Evolutionary conservation across 352 stramenopile species (phyloP), one percentile per base, ranked within the genome.

Genomic region (Phytopythium helicoides): DNA sequence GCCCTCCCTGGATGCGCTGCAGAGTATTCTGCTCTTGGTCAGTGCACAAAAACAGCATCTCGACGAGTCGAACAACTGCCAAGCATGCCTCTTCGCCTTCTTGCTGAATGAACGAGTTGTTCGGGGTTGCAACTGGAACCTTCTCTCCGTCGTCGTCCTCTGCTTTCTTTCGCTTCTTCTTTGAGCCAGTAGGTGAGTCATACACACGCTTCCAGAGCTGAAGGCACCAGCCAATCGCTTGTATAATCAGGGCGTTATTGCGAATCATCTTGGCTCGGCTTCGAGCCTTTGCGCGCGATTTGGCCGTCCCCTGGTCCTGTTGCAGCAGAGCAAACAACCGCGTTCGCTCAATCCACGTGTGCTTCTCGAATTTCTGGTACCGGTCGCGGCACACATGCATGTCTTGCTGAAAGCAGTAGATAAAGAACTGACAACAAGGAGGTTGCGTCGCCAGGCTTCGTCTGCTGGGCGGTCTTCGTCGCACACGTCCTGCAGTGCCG

Each of bases 371-470:
- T 37, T 58, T 61, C 18, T 67, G 53, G 58, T 89, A 89, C 16
- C 70, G 69, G 33, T 67, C 58, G 19, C 75, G 71, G 51, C 78
- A 89, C 11, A 73, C 48, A 26, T 72, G 45, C 42, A 89, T 67
- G 60, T 94, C 81, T 48, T 84, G 72, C 51, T 84, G 62, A 57
- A 94, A 86, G 35, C 81, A 92, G 48, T 92, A 92, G 28, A 87
- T 76, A 42, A 81, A 88, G 51, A 94, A 94, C 59, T 90, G 84
- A 92, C 40, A 37, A 91, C 81, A 14, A 94, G 65, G 33, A 94
- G 66, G 22, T 76, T 78, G 46, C 76, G 80, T 48, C 75, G 73
- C 81, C 75, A 90, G 12, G 56, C 55, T 41, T 88, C 77, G 37
- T 89, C 71, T 36, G 60, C 65, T 15, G 46, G 46, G 26, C 68